phyloP scores from a whole-genome alignment of 257 asterid genomes.

The Nicotiana paniculata region DNA sequence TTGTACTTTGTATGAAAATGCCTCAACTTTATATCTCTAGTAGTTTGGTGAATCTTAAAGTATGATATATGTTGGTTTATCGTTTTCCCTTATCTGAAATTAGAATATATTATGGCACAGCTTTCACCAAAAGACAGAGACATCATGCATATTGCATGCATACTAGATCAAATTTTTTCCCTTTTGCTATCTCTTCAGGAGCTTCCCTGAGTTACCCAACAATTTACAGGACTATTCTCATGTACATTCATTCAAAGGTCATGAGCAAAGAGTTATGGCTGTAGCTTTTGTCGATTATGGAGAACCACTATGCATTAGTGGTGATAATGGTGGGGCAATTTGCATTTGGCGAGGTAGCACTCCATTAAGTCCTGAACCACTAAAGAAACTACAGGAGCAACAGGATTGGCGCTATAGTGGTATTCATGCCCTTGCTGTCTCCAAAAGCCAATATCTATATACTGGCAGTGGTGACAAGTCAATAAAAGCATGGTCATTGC shows the following conservation, averaged over 20 bases:
- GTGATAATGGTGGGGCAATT: constrained; percentile 70
- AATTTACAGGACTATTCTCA: constrained; percentile 57
- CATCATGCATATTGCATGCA: background rate
- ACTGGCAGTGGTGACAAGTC: constrained; percentile 91
- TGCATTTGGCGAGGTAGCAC: constrained; percentile 69
- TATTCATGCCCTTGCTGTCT: constrained; percentile 77
- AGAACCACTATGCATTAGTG: constrained; percentile 75
- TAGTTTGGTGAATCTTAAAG: background rate
- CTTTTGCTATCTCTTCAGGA: background rate
- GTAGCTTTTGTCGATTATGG: constrained; percentile 56
- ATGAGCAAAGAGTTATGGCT: constrained; percentile 71
- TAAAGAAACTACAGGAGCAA: constrained; percentile 49
- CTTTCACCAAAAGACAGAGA: background rate
- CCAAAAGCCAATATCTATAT: constrained; percentile 56
- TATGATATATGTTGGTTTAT: background rate
- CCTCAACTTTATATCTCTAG: background rate
- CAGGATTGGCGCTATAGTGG: constrained; percentile 99
- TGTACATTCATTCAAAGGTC: constrained; percentile 77
- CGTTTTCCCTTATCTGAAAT: background rate
- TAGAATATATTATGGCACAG: background rate
- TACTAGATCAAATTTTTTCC: background rate
- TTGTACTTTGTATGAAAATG: no score
- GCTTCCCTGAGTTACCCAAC: constrained; percentile 12
- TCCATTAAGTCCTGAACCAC: constrained; percentile 54
- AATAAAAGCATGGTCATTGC: constrained; percentile 91